phyloP scores from a whole-genome alignment of 1,284 basidiomycete genomes.

The Microbotryum lychnidis-dioicae region DNA sequence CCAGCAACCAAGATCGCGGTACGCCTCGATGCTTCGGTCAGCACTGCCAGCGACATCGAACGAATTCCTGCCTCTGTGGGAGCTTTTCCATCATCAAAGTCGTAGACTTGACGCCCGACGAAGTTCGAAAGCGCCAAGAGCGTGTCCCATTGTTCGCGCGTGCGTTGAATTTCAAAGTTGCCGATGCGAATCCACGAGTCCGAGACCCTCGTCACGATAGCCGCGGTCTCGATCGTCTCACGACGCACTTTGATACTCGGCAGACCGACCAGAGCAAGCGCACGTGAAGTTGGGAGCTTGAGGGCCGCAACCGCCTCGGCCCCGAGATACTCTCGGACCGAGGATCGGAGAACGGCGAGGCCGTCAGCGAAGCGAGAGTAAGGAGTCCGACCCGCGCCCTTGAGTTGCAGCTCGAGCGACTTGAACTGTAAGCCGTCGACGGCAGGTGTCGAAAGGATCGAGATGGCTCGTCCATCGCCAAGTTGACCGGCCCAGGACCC shows the following conservation, averaged over 20 bases:
- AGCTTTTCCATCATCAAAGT: constrained; percentile 13
- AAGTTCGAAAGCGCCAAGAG: constrained; percentile 50
- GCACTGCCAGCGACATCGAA: constrained; percentile 47
- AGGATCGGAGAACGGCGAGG: constrained; percentile 81
- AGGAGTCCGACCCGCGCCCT: constrained; percentile 87
- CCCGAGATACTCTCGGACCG: constrained; percentile 68
- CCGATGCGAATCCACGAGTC: constrained; percentile 90
- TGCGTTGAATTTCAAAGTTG: constrained; percentile 31
- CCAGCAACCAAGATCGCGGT: constrained; percentile 85
- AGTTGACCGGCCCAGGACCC: constrained; percentile 92
- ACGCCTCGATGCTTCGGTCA: constrained; percentile 65
- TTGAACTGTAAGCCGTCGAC: neutral
- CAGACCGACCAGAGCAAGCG: constrained; percentile 70
- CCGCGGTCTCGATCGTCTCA: constrained; percentile 70
- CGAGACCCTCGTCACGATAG: constrained; percentile 72
- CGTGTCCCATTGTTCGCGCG: constrained; percentile 66
- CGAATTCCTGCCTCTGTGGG: neutral
- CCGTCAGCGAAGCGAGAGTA: constrained; percentile 88
- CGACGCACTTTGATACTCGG: constrained; percentile 67
- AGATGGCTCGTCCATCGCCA: constrained; percentile 88
- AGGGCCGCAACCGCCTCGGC: constrained; percentile 73
- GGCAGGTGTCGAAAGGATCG: constrained; percentile 47
- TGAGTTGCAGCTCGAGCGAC: constrained; percentile 67
- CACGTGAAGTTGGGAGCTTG: constrained; percentile 77
- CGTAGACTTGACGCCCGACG: constrained; percentile 59